Conservation (phyloP, 345 rosid genomes). For the Arabis alpina region DNA sequence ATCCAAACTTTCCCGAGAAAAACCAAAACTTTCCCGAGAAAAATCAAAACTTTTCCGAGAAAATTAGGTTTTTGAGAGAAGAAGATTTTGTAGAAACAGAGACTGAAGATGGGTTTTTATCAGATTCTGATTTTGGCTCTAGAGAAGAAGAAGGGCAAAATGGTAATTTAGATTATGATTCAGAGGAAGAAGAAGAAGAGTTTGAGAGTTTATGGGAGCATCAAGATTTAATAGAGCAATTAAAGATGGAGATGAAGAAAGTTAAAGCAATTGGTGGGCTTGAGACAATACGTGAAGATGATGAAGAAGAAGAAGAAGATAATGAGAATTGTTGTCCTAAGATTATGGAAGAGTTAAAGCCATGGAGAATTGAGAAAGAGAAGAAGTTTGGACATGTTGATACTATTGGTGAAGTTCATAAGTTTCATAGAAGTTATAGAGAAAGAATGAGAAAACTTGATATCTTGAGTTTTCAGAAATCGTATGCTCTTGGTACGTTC, state of each 20-base stretch:
- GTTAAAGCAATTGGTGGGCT: slow-evolving; percentile 85
- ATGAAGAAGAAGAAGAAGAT: slow-evolving; percentile 61
- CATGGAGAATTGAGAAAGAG: slow-evolving; percentile 86
- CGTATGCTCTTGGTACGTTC: slow-evolving; percentile 83
- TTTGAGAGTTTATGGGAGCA: slow-evolving; percentile 88
- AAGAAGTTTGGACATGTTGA: slow-evolving; percentile 61
- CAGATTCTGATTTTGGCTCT: slow-evolving; percentile 53
- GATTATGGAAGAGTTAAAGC: slow-evolving; percentile 82
- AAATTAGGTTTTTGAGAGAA: slow-evolving; percentile 48
- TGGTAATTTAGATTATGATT: slow-evolving; percentile 31
- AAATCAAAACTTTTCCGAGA: slow-evolving; percentile 21
- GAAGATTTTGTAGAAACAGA: slow-evolving; percentile 53
- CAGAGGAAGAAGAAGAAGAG: slow-evolving; percentile 39
- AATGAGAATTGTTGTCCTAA: slow-evolving; percentile 63
- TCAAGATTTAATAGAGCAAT: slow-evolving; percentile 91
- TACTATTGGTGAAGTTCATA: slow-evolving; percentile 79
- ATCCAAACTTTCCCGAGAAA: neutral
- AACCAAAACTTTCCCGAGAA: slow-evolving; percentile 17
- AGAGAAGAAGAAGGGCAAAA: slow-evolving; percentile 35
- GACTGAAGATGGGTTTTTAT: slow-evolving; percentile 58
- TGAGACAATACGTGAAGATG: slow-evolving; percentile 75
- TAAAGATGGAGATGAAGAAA: slow-evolving; percentile 86
- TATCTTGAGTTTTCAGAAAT: slow-evolving; percentile 90
- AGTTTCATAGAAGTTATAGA: slow-evolving; percentile 82
- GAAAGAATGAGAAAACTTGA: slow-evolving; percentile 92